Evolutionary conservation across 805 yeast species (phyloP), one percentile per base, ranked within the genome.

Genomic region (Saccharomycopsis synnaedendra): DNA sequence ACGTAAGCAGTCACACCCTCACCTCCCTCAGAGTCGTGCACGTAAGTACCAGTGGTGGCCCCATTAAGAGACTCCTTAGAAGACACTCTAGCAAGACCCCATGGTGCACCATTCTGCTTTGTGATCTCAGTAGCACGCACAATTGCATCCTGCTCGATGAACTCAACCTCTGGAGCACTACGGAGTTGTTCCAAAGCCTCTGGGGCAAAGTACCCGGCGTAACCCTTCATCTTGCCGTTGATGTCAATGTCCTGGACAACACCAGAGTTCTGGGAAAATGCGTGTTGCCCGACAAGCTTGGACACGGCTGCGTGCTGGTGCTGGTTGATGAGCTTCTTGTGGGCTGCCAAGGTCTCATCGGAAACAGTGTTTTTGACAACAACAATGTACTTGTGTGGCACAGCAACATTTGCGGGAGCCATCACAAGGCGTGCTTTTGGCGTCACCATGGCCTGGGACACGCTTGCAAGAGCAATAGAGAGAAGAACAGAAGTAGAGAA

Each of bases 141-240:
- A 51, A 68, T 62, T 27, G 76, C 71, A 62, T 80, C 84, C 53
- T 67, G 68, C 68, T 80, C 86, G 52, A 80, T 80, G 61, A 74
- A 78, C 44, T 75, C 77, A 42, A 85, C 80, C 39, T 71, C 57
- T 11, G 83, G 82, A 61, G 72, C 76, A 54, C 73, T 67, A 56
- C 89, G 78, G 57, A 90, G 78, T 58, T 80, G 69, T 47, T 85
- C 85, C 48, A 89, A 67, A 48, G 87, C 79, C 46, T 76, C 76
- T 44, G 79, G 80, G 55, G 83, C 74, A 71, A 93, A 86, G 65
- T 71, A 74, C 51, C 96, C 97, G 45, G 89, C 70, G 71, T 88
- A 90, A 55, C 97, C 97, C 52, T 68, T 68, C 61, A 86, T 65
- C 2, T 33, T 27, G 28, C 33, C 43, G 5, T 37, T 32, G 40